Conservation (phyloP, 495 filamentous ascomycete genomes). For the Hypoxylon perforatum region DNA sequence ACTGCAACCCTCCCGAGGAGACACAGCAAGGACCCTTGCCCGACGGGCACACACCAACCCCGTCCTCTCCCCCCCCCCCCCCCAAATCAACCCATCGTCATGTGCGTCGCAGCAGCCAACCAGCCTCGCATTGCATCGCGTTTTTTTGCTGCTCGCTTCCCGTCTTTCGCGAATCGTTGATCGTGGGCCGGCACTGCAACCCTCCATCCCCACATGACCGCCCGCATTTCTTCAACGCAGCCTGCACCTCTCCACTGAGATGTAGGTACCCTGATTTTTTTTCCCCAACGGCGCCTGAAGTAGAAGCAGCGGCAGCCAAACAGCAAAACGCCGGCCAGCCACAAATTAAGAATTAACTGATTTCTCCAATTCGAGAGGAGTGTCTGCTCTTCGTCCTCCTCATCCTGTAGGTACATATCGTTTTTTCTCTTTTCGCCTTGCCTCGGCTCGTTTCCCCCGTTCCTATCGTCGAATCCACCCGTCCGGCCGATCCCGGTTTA, state of each 20-base stretch:
- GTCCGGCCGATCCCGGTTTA: too few relatives aligned
- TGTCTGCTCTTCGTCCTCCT: neutral
- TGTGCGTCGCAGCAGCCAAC: conserved; percentile 8
- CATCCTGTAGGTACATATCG: neutral
- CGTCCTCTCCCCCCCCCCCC: neutral
- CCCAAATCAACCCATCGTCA: neutral
- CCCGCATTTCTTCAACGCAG: too few relatives aligned
- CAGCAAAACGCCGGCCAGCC: neutral
- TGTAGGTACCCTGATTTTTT: neutral
- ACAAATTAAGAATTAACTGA: conserved; percentile 20
- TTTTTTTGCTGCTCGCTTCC: neutral
- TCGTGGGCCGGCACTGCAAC: conserved; percentile 24
- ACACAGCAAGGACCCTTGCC: too few relatives aligned
- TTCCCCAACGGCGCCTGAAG: neutral
- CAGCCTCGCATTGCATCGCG: conserved; percentile 15
- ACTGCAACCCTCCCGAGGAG: neutral
- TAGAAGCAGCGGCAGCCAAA: neutral
- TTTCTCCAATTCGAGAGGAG: too few relatives aligned
- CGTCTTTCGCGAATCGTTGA: conserved; percentile 21
- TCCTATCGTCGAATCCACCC: too few relatives aligned
- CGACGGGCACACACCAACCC: neutral
- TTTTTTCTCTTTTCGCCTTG: neutral
- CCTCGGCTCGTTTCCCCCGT: neutral
- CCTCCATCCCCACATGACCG: conserved; percentile 1
- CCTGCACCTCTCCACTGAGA: neutral